Conservation (phyloP, 2,329 filamentous ascomycete genomes). For the Alternaria solani region DNA sequence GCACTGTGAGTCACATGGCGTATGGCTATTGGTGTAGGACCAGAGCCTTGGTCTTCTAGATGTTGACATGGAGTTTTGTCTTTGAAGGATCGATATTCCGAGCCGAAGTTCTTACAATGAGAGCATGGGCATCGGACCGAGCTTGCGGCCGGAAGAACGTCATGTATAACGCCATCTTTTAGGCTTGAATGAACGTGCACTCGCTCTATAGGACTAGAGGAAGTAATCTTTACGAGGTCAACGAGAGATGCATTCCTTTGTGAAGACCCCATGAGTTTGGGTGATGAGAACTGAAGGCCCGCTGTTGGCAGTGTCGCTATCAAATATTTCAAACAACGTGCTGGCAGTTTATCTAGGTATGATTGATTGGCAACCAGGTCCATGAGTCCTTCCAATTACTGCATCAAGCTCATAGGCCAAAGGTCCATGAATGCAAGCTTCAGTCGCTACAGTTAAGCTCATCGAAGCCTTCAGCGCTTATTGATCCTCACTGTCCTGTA, state of each 20-base stretch:
- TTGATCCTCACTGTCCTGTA: not conserved
- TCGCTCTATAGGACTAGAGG: not conserved
- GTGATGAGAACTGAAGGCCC: not conserved
- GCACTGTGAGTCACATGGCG: not conserved
- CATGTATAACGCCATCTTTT: not conserved
- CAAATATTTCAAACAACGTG: not conserved
- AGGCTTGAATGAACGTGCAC: not conserved
- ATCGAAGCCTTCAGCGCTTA: constrained; percentile 2
- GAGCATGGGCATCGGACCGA: not conserved
- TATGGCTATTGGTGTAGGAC: not conserved
- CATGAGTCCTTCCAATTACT: not conserved
- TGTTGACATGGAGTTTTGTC: not conserved
- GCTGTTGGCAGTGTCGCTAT: not conserved
- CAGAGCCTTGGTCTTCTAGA: not conserved
- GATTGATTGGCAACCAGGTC: not conserved
- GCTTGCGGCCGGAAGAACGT: not conserved
- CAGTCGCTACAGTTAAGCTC: not conserved
- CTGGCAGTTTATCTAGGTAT: not conserved
- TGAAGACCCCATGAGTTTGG: not conserved
- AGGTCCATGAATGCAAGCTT: not conserved
- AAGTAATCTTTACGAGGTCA: not conserved
- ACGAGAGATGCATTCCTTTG: not conserved
- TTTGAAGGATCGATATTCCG: not conserved
- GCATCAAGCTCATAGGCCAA: not conserved
- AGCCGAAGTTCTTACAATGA: not conserved